phyloP scores from a whole-genome alignment of 352 stramenopile species.

The Pythium sukuiense region DNA sequence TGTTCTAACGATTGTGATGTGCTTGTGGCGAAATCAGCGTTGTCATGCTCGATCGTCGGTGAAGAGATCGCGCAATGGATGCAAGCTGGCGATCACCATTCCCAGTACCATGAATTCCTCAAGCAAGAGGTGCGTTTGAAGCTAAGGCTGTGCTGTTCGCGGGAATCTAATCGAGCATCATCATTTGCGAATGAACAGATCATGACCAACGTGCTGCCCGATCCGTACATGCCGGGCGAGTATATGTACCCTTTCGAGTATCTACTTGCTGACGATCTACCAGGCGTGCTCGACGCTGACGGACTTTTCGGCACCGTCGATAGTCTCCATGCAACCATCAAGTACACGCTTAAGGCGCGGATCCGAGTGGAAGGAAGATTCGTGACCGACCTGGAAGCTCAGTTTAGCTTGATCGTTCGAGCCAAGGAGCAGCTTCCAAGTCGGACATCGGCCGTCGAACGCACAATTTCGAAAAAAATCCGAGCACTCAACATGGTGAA shows the following conservation, averaged over 20 bases:
- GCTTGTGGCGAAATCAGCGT: slow-evolving; percentile 31
- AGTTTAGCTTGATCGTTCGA: slow-evolving; percentile 49
- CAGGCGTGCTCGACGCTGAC: slow-evolving; percentile 59
- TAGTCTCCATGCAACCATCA: slow-evolving; percentile 67
- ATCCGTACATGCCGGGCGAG: slow-evolving; percentile 58
- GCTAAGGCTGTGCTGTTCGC: background rate
- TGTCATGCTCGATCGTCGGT: slow-evolving; percentile 55
- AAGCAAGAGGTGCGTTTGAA: slow-evolving; percentile 44
- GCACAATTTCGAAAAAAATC: slow-evolving; percentile 65
- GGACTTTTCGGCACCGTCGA: slow-evolving; percentile 48
- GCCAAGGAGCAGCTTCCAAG: slow-evolving; percentile 32
- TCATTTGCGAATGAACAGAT: slow-evolving; percentile 31
- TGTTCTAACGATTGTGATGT: background rate
- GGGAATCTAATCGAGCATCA: background rate
- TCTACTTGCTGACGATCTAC: slow-evolving; percentile 48
- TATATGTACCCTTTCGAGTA: slow-evolving; percentile 76
- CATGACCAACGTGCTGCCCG: slow-evolving; percentile 45
- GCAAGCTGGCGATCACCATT: slow-evolving; percentile 59
- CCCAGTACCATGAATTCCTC: slow-evolving; percentile 66
- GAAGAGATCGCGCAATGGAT: slow-evolving; percentile 75
- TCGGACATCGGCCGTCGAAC: slow-evolving; percentile 40
- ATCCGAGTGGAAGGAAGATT: slow-evolving; percentile 72
- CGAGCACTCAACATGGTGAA: slow-evolving; percentile 54
- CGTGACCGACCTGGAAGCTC: slow-evolving; percentile 66
- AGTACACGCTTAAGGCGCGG: slow-evolving; percentile 69